phyloP scores from a whole-genome alignment of 2,329 filamentous ascomycete genomes.

The Neonectria faginata region DNA sequence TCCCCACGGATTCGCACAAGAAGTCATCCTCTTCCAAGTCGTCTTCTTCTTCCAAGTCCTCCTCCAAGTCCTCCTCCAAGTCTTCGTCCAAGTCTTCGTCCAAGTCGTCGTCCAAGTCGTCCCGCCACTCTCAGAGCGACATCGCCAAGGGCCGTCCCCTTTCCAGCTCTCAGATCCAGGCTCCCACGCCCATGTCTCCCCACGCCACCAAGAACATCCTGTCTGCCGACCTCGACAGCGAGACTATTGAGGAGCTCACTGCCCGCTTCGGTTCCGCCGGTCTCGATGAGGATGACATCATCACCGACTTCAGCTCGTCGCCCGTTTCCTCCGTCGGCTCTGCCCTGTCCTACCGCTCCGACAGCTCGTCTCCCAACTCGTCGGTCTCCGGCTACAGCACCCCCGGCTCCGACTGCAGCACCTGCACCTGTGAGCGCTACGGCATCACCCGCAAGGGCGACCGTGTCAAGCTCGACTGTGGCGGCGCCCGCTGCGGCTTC shows the following conservation, averaged over 20 bases:
- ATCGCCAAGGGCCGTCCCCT: slow-evolving; percentile 90
- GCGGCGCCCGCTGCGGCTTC: slow-evolving; percentile 88
- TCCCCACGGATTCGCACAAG: slow-evolving; percentile 68
- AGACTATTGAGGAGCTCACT: slow-evolving; percentile 82
- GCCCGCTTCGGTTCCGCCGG: slow-evolving; percentile 75
- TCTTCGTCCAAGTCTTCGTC: slow-evolving; percentile 56
- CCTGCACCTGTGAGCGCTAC: slow-evolving; percentile 95
- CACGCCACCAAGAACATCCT: slow-evolving; percentile 90
- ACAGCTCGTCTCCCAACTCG: slow-evolving; percentile 79
- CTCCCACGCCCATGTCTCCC: slow-evolving; percentile 89
- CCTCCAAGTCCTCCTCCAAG: slow-evolving; percentile 51
- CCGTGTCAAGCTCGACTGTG: slow-evolving; percentile 96
- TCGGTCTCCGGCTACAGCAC: slow-evolving; percentile 83
- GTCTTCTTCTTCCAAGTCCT: slow-evolving; percentile 57
- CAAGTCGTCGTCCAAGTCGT: slow-evolving; percentile 59
- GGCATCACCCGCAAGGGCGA: slow-evolving; percentile 94
- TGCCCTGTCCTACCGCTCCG: slow-evolving; percentile 77
- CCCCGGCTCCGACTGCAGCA: slow-evolving; percentile 78
- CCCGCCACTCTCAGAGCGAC: slow-evolving; percentile 63
- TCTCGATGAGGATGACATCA: slow-evolving; percentile 65
- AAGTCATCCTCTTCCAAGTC: slow-evolving; percentile 58
- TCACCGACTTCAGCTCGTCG: slow-evolving; percentile 66
- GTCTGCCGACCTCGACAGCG: slow-evolving; percentile 80
- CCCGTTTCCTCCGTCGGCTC: slow-evolving; percentile 77
- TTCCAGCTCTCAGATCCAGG: slow-evolving; percentile 88